Base-by-base conservation (phyloP, 176 grass and related monocot genomes). In the Oryza punctata region DNA sequence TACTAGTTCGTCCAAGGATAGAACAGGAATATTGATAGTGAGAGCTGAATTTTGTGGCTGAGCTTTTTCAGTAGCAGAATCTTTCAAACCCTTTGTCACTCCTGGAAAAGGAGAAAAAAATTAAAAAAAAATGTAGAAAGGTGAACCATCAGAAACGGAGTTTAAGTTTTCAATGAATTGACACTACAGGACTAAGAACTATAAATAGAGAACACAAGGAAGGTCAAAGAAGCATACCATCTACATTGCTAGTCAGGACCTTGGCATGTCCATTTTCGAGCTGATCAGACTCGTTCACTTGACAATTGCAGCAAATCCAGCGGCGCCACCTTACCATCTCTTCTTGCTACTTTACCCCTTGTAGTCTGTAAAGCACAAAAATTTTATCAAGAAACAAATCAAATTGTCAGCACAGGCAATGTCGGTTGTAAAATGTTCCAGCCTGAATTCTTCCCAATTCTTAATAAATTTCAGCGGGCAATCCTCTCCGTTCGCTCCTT, bases 241-340 rank as follows among this genome's bases (percentile, higher is more conserved):
- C 88, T 68, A 8, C 63, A 60, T 89, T 85, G 59, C 81, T 87
- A 54, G 63, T 27, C 46, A 79, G 40, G 27, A 63, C 71, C 78
- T 94, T 94, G 61, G 63, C 23, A 79, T 75, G 75, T 16, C 68
- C 77, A 83, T 91, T 82, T 67, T 90, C 90, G 65, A 59, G 75
- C 21, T 57, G 85, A 72, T 89, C 60, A 7, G 92, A 85, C 50
- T 91, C 88, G 25, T 91, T 78, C 3, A 83, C 76, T 70, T 82
- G 81, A 78, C 77, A 82, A 81, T 43, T 81, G 91, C 90, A 97
- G 87, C 95, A 93, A 75, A 90, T 78, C 89, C 92, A 97, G 71
- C 79, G 82, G 71, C 88, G 44, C 95, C 91, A 94, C 85, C 72
- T 89, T 52, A 25, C 75, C 46, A 60, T 47, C 28, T 24, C 37